Base-by-base conservation (phyloP, 2,329 filamentous ascomycete species). In the Cladosporium austrohemisphaericum region DNA sequence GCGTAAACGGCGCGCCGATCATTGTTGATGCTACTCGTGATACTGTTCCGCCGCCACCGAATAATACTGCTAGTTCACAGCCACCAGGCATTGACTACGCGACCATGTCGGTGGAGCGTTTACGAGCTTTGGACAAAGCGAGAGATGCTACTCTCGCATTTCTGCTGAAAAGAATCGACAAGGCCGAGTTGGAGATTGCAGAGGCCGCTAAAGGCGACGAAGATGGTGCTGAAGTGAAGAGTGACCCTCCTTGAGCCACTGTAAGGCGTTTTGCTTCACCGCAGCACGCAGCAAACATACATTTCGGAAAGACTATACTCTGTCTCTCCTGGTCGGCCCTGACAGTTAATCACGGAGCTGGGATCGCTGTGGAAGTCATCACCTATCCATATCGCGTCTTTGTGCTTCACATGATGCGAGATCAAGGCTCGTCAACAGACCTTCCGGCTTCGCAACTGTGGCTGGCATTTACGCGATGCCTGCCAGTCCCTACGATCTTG, bases 111-210 rank as follows among this genome's bases (percentile, higher is more conserved):
- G 50, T 75, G 28, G 67, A 70, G 32, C 63, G 66, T 2, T 55
- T 77, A 35, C 60, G 56, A 41, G 67, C 64, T 37, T 56, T 75
- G 22, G 73, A 76, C 38, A 76, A 73, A 54, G 76, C 75, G 16
- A 65, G 76, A 38, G 77, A 80, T 63, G 73, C 73, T 6, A 78
- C 75, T 1, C 70, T 79, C 52, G 64, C 69, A 1, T 79, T 76
- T 52, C 65, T 79, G 33, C 58, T 80, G 47, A 76, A 74, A 57
- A 66, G 76, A 51, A 76, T 79, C 51, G 75, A 79, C 52, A 71
- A 74, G 45, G 68, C 71, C 1, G 77, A 80, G 38, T 56, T 54
- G n/a, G 61, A 61, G 14, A 41, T 61, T 32, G 43, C 33, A 14
- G 31, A 26, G 13, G 18, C 18, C 23, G 33, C 16, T 4, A 31